phyloP scores from a whole-genome alignment of 352 stramenopile genomes.

The Phytophthora uliginosa region DNA sequence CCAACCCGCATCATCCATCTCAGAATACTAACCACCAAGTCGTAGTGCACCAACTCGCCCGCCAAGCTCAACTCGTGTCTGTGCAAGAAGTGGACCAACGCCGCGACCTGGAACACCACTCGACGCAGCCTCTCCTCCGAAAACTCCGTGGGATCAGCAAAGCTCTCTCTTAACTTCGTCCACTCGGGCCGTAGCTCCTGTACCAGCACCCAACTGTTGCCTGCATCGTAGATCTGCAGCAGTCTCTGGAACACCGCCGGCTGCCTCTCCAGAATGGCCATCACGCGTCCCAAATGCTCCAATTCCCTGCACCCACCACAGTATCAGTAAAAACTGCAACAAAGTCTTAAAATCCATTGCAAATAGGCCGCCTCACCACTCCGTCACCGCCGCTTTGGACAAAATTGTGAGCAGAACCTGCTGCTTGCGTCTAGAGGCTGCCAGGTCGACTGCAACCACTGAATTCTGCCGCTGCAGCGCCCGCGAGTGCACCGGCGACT shows the following conservation, averaged over 20 bases:
- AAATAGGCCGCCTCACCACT: slow-evolving; percentile 35
- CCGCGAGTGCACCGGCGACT: slow-evolving; percentile 15
- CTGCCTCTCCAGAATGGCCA: slow-evolving; percentile 42
- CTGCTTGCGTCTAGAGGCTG: slow-evolving; percentile 22
- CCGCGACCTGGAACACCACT: slow-evolving; percentile 61
- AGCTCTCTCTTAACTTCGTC: slow-evolving; percentile 36
- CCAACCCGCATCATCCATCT: background rate
- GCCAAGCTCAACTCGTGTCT: slow-evolving; percentile 56
- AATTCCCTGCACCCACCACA: slow-evolving; percentile 42
- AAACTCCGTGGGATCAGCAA: slow-evolving; percentile 35
- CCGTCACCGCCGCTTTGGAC: slow-evolving; percentile 45
- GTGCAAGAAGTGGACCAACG: slow-evolving; percentile 73
- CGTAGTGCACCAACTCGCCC: slow-evolving; percentile 57
- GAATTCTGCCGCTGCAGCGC: slow-evolving; percentile 21
- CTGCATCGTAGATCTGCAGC: slow-evolving; percentile 60
- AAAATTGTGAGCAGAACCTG: slow-evolving; percentile 55
- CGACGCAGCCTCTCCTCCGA: slow-evolving; percentile 56
- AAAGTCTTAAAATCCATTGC: background rate
- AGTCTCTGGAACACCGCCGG: slow-evolving; percentile 55
- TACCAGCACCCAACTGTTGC: slow-evolving; percentile 63
- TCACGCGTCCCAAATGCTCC: slow-evolving; percentile 50
- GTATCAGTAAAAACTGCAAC: background rate
- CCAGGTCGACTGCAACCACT: slow-evolving; percentile 42
- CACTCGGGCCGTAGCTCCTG: slow-evolving; percentile 55
- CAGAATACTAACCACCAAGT: slow-evolving; percentile 52